A percentile compares a stretch with the other conserved stretches of the same genome.
Evolutionary conservation across 495 filamentous ascomycete species (phyloP).

Genomic region (Hyaloscypha bicolor): DNA sequence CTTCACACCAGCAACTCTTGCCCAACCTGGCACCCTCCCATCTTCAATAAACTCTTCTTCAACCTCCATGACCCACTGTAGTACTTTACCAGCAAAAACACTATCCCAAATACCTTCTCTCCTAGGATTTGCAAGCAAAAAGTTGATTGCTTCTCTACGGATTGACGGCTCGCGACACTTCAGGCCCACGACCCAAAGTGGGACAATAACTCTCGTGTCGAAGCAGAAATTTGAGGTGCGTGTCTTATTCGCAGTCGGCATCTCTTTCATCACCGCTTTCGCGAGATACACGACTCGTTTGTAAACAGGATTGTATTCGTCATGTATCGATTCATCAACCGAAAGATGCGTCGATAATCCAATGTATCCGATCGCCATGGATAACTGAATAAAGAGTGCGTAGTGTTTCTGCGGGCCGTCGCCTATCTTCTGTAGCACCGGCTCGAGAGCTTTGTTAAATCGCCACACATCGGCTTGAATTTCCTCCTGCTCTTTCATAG

Average conservation of each 20-base stretch:
- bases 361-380: conserved; percentile 21
- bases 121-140: conserved; percentile 39
- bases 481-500: conserved; percentile 21
- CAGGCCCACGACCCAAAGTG: conserved; percentile 40
- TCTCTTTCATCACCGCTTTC: conserved; percentile 23
- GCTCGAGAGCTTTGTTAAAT: conserved; percentile 19
- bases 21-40: conserved; percentile 22
- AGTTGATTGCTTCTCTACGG: conserved; percentile 42
- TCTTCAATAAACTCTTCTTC: conserved; percentile 21
- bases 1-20: conserved; percentile 21
- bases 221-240: conserved; percentile 20
- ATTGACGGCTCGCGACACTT: conserved; percentile 46
- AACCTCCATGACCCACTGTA: conserved; percentile 21
- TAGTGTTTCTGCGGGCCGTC: conserved; percentile 19
- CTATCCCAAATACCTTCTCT: conserved; percentile 51
- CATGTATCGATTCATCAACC: conserved; percentile 19
- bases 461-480: conserved; percentile 21
- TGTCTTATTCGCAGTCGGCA: conserved; percentile 10
- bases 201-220: conserved; percentile 39
- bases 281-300: conserved; percentile 17
- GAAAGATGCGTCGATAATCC: conserved; percentile 21
- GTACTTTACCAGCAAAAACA: conserved; percentile 18
- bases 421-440: conserved; percentile 5
- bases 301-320: conserved; percentile 22
- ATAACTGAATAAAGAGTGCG: conserved; percentile 19